Conservation (phyloP, 2,329 filamentous ascomycete genomes). For the Pseudopyrenochaeta lycopersici region DNA sequence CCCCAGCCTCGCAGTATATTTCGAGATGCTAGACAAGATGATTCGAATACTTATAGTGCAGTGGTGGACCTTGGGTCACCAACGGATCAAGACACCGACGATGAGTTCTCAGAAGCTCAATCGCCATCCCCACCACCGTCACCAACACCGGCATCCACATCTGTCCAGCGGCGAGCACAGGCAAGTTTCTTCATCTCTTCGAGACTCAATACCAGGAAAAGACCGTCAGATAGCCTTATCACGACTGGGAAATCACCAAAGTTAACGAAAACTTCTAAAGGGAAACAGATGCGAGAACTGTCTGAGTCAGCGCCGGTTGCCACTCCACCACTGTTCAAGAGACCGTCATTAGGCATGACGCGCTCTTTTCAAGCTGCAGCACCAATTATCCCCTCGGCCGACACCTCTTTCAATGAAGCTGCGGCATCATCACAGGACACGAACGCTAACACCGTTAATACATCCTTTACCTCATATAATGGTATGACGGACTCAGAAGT, state of each 20-base stretch:
- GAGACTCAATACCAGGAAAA: slow-evolving; percentile 25
- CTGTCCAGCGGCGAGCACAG: slow-evolving; percentile 29
- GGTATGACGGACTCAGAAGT: slow-evolving; percentile 9
- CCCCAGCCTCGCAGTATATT: slow-evolving; percentile 2
- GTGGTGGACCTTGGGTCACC: slow-evolving; percentile 35
- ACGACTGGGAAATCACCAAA: slow-evolving; percentile 34
- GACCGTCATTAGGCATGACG: slow-evolving; percentile 27
- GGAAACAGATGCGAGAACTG: slow-evolving; percentile 28
- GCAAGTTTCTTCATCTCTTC: slow-evolving; percentile 36
- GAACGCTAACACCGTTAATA: slow-evolving; percentile 24
- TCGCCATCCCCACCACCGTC: slow-evolving; percentile 10
- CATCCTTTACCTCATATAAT: slow-evolving; percentile 33
- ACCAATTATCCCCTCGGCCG: slow-evolving; percentile 22
- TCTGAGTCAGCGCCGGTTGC: background rate
- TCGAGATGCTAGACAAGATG: background rate
- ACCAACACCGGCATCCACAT: slow-evolving; percentile 28
- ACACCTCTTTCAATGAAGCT: slow-evolving; percentile 34
- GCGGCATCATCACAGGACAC: slow-evolving; percentile 35
- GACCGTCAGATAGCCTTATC: slow-evolving; percentile 27
- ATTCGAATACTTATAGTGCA: slow-evolving; percentile 17
- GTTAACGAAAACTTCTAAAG: slow-evolving; percentile 35
- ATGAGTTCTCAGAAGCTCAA: slow-evolving; percentile 28
- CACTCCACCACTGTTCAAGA: slow-evolving; percentile 26
- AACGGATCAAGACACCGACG: slow-evolving; percentile 42
- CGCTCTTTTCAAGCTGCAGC: slow-evolving; percentile 25